Percentiles rank a stretch among this genome's conserved stretches.
Evolutionary conservation across 2,329 filamentous ascomycete genomes (phyloP).

Genomic region (Diaporthe eres): DNA sequence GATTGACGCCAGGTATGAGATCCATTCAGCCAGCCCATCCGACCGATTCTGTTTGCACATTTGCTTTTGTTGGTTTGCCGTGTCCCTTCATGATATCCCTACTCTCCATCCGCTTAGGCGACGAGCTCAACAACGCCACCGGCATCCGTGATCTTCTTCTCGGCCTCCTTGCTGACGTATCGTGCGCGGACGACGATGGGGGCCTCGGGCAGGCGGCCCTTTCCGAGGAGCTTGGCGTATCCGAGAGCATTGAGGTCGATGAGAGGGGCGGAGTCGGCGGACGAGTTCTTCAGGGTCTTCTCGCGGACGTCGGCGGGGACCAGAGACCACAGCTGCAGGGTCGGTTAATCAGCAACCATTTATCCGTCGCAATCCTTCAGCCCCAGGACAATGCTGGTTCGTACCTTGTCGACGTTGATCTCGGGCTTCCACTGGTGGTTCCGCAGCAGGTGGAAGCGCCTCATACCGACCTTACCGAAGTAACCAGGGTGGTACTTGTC

Average conservation of each 20-base stretch:
- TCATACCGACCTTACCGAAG: constrained; percentile 98
- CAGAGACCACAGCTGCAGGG: constrained; percentile 88
- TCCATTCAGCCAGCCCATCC: constrained; percentile 43
- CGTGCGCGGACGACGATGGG: constrained; percentile 95
- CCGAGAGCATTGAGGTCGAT: constrained; percentile 97
- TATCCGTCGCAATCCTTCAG: constrained; percentile 22
- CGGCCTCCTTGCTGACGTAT: constrained; percentile 95
- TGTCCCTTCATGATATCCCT: constrained; percentile 26
- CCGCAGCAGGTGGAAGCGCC: constrained; percentile 95
- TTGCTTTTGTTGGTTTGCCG: constrained; percentile 38
- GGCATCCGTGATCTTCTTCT: constrained; percentile 99
- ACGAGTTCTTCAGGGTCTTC: constrained; percentile 84
- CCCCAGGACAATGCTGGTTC: constrained; percentile 49
- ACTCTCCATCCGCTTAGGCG: constrained; percentile 70
- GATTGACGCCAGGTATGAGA: constrained; percentile 42
- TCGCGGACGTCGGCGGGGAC: constrained; percentile 94
- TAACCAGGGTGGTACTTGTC: constrained; percentile 97
- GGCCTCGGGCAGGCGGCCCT: constrained; percentile 94
- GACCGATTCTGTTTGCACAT: constrained; percentile 39
- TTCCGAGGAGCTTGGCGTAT: constrained; percentile 99
- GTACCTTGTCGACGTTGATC: constrained; percentile 98
- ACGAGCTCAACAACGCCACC: constrained; percentile 97
- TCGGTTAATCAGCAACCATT: constrained; percentile 44
- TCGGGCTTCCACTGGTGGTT: constrained; percentile 99
- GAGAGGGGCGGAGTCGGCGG: constrained; percentile 94